These are phyloP conservation scores for Chaetomium fimeti DNA, from an alignment of 495 filamentous ascomycete genomes.

Conservation along the genomic window DNA sequence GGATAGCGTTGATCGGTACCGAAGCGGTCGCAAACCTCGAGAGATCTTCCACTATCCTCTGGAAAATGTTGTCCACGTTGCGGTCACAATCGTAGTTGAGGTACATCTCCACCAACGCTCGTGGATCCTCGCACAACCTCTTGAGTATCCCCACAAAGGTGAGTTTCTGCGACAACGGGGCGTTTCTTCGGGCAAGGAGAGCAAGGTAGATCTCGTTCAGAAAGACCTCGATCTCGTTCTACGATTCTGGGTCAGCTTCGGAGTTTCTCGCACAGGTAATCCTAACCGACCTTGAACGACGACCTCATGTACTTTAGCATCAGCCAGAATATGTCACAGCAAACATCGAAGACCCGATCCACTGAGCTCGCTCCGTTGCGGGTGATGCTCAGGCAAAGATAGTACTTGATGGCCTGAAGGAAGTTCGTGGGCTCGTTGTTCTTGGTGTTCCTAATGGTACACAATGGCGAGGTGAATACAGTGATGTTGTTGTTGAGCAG, in stretches of 20 bases:
- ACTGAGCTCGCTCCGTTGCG: conserved; percentile 93
- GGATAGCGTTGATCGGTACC: conserved; percentile 65
- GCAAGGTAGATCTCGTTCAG: conserved; percentile 96
- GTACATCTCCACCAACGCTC: conserved; percentile 91
- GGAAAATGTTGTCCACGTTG: conserved; percentile 94
- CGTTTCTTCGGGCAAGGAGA: conserved; percentile 82
- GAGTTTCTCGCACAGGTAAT: too few relatives aligned
- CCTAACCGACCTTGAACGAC: conserved; percentile 72
- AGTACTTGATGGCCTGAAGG: conserved; percentile 93
- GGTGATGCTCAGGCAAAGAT: conserved; percentile 88
- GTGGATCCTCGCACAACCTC: conserved; percentile 77
- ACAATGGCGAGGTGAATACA: conserved; percentile 83
- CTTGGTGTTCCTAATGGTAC: conserved; percentile 83
- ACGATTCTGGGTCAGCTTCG: conserved; percentile 21
- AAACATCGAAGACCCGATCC: conserved; percentile 86
- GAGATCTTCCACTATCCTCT: conserved; percentile 89
- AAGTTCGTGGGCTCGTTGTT: conserved; percentile 83
- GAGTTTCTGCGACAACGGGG: conserved; percentile 85
- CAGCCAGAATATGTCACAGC: conserved; percentile 96
- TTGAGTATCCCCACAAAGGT: conserved; percentile 86
- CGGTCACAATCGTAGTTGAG: conserved; percentile 98
- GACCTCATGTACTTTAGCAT: conserved; percentile 93
- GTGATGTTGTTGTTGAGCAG: conserved; percentile 86
- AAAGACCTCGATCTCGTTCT: conserved; percentile 98
- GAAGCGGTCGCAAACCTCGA: conserved; percentile 77